phyloP scores from a whole-genome alignment of 257 asterid species.

The Phtheirospermum japonicum region DNA sequence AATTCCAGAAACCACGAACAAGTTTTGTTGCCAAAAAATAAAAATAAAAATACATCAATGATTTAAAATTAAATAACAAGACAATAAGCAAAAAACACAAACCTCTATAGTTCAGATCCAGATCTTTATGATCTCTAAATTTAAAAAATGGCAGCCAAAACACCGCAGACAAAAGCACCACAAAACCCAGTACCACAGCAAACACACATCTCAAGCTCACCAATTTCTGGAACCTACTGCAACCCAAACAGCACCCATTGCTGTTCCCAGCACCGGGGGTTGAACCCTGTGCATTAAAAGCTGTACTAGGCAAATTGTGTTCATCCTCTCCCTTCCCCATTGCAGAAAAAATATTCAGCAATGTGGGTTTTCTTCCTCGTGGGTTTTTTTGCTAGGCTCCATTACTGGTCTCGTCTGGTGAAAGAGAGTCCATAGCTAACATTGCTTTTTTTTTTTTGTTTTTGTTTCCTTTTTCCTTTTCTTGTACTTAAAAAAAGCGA shows the following conservation, averaged over 20 bases:
- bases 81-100: slow-evolving; percentile 20
- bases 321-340: slow-evolving; percentile 86
- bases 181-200: slow-evolving; percentile 60
- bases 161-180: slow-evolving; percentile 63
- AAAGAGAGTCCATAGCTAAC: slow-evolving; percentile 37
- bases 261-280: slow-evolving; percentile 35
- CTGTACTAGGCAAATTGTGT: slow-evolving; percentile 41
- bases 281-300: slow-evolving; percentile 49
- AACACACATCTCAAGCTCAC: slow-evolving; percentile 64
- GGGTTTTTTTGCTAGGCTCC: slow-evolving; percentile 42
- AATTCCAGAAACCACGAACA: slow-evolving; percentile 12
- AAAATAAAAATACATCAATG: too few species aligned
- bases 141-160: slow-evolving; percentile 73
- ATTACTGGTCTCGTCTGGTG: slow-evolving; percentile 38
- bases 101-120: slow-evolving; percentile 77
- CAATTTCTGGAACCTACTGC: slow-evolving; percentile 40
- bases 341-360: slow-evolving; percentile 33
- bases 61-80: neutral
- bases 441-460: too few species aligned
- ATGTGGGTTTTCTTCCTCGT: slow-evolving; percentile 42
- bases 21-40: too few species aligned
- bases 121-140: slow-evolving; percentile 53
- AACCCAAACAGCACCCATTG: slow-evolving; percentile 40
- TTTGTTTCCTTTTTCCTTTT: too few species aligned
- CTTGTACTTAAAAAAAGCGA: slow-evolving; percentile 30